These are phyloP conservation scores for Spinellus fusiger DNA, from an alignment of 192 early-diverging fungal genomes.

Conservation along the genomic window DNA sequence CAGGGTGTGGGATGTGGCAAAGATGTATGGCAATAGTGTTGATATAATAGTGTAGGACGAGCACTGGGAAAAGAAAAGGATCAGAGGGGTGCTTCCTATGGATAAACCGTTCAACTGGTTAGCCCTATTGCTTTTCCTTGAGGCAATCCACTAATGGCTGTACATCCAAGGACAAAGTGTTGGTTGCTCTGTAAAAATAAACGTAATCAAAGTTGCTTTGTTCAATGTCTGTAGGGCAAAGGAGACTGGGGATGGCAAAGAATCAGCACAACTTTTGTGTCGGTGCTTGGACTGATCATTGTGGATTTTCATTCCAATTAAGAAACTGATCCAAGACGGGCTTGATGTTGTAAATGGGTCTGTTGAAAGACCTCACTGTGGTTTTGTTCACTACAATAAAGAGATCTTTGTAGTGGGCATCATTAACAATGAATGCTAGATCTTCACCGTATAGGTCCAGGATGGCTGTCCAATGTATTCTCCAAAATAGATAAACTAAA, in stretches of 20 bases:
- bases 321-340: neutral
- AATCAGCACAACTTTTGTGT: neutral
- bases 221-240: neutral
- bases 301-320: neutral
- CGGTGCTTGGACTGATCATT: neutral
- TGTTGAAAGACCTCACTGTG: neutral
- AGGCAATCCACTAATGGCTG: neutral
- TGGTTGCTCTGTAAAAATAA: neutral
- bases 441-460: neutral
- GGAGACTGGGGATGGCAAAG: slow-evolving; percentile 1
- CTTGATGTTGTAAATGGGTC: neutral
- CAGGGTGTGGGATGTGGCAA: neutral
- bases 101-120: neutral
- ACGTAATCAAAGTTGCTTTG: neutral
- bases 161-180: neutral
- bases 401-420: neutral
- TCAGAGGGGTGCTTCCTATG: neutral
- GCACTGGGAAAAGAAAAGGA: neutral
- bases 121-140: neutral
- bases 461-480: neutral
- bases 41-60: neutral
- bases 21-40: neutral
- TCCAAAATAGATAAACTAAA: too few species aligned
- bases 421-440: neutral
- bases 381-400: neutral